Evolutionary conservation across 441 rosid species (phyloP).

Genomic region (Arabidopsis lyrata): DNA sequence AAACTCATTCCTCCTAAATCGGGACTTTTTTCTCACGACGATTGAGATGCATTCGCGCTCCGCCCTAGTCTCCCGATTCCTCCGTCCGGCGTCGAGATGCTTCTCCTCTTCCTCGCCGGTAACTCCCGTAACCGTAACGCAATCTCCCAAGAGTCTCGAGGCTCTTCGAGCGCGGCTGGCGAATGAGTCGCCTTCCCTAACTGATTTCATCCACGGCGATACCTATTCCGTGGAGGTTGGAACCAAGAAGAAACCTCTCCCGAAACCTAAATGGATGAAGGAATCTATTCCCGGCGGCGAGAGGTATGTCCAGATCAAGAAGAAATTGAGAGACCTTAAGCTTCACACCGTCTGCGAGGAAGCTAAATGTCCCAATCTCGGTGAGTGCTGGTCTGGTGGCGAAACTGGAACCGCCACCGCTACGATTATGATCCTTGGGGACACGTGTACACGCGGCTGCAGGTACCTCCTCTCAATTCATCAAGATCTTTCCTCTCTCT

Average conservation of each 20-base stretch:
- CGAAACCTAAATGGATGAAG: constrained; percentile 98
- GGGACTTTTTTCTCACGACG: constrained; percentile 17
- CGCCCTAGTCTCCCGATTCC: constrained; percentile 36
- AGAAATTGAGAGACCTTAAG: constrained; percentile 86
- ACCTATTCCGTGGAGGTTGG: constrained; percentile 93
- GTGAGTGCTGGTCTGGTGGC: constrained; percentile 98
- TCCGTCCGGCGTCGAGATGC: constrained; percentile 41
- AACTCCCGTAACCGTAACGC: constrained; percentile 45
- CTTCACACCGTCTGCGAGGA: constrained; percentile 98
- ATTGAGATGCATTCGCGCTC: constrained; percentile 41
- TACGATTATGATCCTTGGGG: constrained; percentile 95
- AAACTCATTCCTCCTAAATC: constrained; percentile 10
- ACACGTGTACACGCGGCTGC: constrained; percentile 98
- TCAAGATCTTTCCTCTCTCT: background rate
- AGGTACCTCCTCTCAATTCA: constrained; percentile 50
- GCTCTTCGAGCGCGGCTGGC: constrained; percentile 89
- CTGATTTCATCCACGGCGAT: constrained; percentile 65
- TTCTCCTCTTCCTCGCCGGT: constrained; percentile 53
- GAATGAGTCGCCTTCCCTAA: constrained; percentile 66
- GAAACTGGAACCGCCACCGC: constrained; percentile 98
- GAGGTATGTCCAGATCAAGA: constrained; percentile 95
- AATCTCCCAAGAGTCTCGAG: constrained; percentile 65
- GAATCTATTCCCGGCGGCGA: constrained; percentile 94
- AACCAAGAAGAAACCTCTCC: constrained; percentile 92
- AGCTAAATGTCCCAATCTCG: constrained; percentile 91